Evolutionary conservation across 192 early-diverging fungal genomes (phyloP), one percentile per base, ranked within the genome.

Genomic region (Spinellus fusiger): DNA sequence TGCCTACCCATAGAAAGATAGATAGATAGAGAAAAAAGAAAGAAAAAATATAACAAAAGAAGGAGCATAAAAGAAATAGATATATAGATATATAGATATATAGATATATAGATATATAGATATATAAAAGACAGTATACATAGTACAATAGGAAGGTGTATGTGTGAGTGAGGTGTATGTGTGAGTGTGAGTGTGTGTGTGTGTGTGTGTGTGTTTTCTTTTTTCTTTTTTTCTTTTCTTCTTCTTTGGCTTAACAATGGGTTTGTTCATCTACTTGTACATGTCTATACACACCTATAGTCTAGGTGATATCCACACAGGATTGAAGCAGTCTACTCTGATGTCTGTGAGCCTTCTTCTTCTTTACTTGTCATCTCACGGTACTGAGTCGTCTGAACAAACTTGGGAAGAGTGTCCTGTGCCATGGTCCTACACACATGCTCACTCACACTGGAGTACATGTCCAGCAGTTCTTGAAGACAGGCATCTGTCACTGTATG

Each of bases 391-490:
- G 46, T 49, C 31, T 48, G 40, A 18, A 59, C 46, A 65, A 87
- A 89, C 69, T 85, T 86, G 1, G 87, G 85, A 16, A 87, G 73
- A 35, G 86, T 86, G 62, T 89, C 87, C 8, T 77, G 77, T 5
- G 87, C 84, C 81, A 87, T 80, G 6, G 86, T 66, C n/a, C 74
- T 58, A 67, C 82, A 87, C 37, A 89, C 82, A 47, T 87, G 84
- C 0, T 80, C 77, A 49, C 86, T 75, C 18, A 80, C 76, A 20
- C 52, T 49, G 20, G 81, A 75, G 67, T 80, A 86, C 59, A 87
- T 66, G 22, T 49, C 31, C 10, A 71, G 37, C 1, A 50, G 28
- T 12, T 70, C 38, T 28, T 58, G 26, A 3, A 56, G 20, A 12
- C 56, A 66, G 44, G 52, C 44, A 5, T 38, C 40, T 28, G 56